phyloP scores from a whole-genome alignment of 2,329 filamentous ascomycete genomes.

The Colletotrichum salicis region DNA sequence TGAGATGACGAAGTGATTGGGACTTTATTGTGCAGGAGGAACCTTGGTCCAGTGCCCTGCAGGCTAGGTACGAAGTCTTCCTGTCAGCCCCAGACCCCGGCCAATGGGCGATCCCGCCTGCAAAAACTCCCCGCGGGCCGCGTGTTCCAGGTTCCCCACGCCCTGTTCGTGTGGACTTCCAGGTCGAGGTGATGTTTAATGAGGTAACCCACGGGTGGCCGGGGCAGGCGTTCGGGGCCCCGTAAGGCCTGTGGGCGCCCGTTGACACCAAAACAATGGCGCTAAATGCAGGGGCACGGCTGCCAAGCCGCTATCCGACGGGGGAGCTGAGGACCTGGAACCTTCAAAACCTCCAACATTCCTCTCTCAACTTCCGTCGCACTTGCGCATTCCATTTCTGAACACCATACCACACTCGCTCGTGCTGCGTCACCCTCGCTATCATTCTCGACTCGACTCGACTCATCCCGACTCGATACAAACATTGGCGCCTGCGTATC shows the following conservation, averaged over 20 bases:
- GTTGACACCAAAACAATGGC: slow-evolving; percentile 13
- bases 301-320: slow-evolving; percentile 26
- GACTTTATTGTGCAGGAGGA: not conserved
- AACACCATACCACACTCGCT: not conserved
- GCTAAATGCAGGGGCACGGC: slow-evolving; percentile 30
- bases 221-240: slow-evolving; percentile 11
- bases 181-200: not conserved
- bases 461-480: not conserved
- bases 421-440: slow-evolving; percentile 14
- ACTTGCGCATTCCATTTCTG: not conserved
- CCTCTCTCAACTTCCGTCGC: not conserved
- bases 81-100: not conserved
- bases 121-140: slow-evolving; percentile 23
- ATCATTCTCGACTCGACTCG: not conserved
- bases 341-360: slow-evolving; percentile 31
- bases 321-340: slow-evolving; percentile 2
- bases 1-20: not conserved
- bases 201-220: not conserved
- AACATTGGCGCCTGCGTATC: not conserved
- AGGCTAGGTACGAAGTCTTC: not conserved
- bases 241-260: slow-evolving; percentile 20
- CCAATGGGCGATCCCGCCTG: not conserved
- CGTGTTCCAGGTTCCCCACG: slow-evolving; percentile 1
- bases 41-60: not conserved
- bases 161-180: too few relatives aligned